These are phyloP conservation scores for Aspergillus fischeri DNA, from an alignment of 2,329 filamentous ascomycete genomes.

Conservation along the genomic window DNA sequence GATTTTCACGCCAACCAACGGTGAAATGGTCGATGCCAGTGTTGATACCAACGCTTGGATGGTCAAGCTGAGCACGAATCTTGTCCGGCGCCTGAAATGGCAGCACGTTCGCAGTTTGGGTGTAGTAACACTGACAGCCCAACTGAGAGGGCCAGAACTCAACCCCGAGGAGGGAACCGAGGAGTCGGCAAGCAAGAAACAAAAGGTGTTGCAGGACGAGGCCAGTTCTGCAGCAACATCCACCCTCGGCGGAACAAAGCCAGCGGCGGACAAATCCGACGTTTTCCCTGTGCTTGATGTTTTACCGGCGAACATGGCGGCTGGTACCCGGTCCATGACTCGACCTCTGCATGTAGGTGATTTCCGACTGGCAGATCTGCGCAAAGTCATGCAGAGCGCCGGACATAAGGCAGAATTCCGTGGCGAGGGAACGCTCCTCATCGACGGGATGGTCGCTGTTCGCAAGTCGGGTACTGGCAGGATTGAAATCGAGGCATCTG, in stretches of 20 bases:
- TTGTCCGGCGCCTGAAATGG: slow-evolving; percentile 88
- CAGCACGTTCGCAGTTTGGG: slow-evolving; percentile 86
- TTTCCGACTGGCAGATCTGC: slow-evolving; percentile 78
- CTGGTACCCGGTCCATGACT: slow-evolving; percentile 70
- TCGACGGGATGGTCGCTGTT: slow-evolving; percentile 84
- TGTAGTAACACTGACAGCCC: slow-evolving; percentile 87
- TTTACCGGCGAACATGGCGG: slow-evolving; percentile 58
- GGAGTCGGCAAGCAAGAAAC: slow-evolving; percentile 48
- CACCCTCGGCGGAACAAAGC: slow-evolving; percentile 17
- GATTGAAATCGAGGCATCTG: slow-evolving; percentile 81
- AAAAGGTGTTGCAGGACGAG: slow-evolving; percentile 48
- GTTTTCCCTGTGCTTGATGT: slow-evolving; percentile 54
- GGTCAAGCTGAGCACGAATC: slow-evolving; percentile 77
- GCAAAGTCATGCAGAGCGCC: slow-evolving; percentile 73
- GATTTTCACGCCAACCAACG: slow-evolving; percentile 78
- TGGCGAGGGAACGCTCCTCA: slow-evolving; percentile 84
- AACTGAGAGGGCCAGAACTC: slow-evolving; percentile 51
- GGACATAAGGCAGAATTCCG: slow-evolving; percentile 89
- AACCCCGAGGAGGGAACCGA: slow-evolving; percentile 33
- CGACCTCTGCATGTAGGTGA: slow-evolving; percentile 95
- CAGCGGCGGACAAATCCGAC: slow-evolving; percentile 29
- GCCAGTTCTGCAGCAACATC: slow-evolving; percentile 27
- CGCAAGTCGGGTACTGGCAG: slow-evolving; percentile 81
- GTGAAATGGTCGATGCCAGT: slow-evolving; percentile 75
- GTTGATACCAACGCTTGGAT: slow-evolving; percentile 98